Evolutionary conservation across 169 alveolate species (phyloP).

Genomic region (Perkinsus olseni): DNA sequence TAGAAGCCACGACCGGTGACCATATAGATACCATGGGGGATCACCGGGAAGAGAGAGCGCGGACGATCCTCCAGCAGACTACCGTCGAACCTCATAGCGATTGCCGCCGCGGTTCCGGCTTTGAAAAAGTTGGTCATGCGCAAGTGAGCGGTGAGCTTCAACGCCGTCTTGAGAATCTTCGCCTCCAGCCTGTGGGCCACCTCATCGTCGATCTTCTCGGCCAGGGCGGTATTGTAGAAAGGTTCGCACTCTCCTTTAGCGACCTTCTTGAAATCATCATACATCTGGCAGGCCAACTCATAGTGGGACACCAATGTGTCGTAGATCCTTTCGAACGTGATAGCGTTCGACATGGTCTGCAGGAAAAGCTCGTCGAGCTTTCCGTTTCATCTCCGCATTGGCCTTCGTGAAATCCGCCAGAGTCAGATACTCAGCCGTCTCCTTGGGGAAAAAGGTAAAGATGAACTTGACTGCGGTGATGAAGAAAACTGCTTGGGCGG

Average conservation of each 20-base stretch:
- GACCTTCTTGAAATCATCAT: neutral
- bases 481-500: neutral
- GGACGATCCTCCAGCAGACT: neutral
- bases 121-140: slow-evolving; percentile 30
- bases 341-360: slow-evolving; percentile 21
- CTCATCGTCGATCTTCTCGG: neutral
- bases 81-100: slow-evolving; percentile 14
- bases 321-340: slow-evolving; percentile 3
- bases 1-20: slow-evolving; percentile 9
- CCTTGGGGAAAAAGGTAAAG: neutral
- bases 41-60: slow-evolving; percentile 33
- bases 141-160: slow-evolving; percentile 17
- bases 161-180: neutral
- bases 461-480: neutral
- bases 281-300: slow-evolving; percentile 2
- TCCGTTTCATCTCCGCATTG: neutral
- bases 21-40: slow-evolving; percentile 54
- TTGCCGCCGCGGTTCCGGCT: slow-evolving; percentile 19
- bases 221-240: neutral
- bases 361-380: neutral
- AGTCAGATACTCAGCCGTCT: neutral
- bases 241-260: neutral
- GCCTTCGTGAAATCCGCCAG: neutral
- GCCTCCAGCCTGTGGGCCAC: neutral
- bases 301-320: neutral